These are phyloP conservation scores for Aaosphaeria pasadenensis DNA, from an alignment of 2,329 filamentous ascomycete genomes.

Conservation along the genomic window DNA sequence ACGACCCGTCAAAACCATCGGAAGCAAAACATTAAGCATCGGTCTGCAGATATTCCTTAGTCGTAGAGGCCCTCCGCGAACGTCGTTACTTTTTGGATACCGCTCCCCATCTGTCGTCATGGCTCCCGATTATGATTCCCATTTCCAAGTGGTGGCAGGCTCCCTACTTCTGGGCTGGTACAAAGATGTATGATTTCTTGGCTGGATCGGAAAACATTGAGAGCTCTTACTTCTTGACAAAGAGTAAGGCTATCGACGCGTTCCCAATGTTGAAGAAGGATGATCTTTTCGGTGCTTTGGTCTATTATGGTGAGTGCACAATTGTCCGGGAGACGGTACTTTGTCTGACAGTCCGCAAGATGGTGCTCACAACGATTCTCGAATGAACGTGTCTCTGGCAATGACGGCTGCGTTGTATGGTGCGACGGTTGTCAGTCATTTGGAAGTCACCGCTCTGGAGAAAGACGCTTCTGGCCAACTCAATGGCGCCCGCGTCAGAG, in stretches of 20 bases:
- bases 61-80: constrained; percentile 78
- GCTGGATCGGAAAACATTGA: constrained; percentile 86
- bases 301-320: constrained; percentile 70
- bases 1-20: not conserved
- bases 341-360: constrained; percentile 48
- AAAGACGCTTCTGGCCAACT: constrained; percentile 72
- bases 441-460: constrained; percentile 73
- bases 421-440: constrained; percentile 76
- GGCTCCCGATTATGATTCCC: constrained; percentile 80
- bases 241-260: constrained; percentile 79
- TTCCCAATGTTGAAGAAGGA: constrained; percentile 87
- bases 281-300: constrained; percentile 74
- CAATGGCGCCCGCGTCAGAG: constrained; percentile 70
- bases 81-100: constrained; percentile 81
- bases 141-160: constrained; percentile 81
- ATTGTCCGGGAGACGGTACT: not conserved
- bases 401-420: constrained; percentile 89
- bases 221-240: constrained; percentile 82
- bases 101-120: constrained; percentile 75
- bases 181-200: constrained; percentile 80
- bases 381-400: constrained; percentile 86
- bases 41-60: constrained; percentile 57
- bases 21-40: not conserved
- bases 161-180: constrained; percentile 74
- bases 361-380: constrained; percentile 86